phyloP scores from a whole-genome alignment of 2,329 filamentous ascomycete species.

The Juglanconis oblonga region DNA sequence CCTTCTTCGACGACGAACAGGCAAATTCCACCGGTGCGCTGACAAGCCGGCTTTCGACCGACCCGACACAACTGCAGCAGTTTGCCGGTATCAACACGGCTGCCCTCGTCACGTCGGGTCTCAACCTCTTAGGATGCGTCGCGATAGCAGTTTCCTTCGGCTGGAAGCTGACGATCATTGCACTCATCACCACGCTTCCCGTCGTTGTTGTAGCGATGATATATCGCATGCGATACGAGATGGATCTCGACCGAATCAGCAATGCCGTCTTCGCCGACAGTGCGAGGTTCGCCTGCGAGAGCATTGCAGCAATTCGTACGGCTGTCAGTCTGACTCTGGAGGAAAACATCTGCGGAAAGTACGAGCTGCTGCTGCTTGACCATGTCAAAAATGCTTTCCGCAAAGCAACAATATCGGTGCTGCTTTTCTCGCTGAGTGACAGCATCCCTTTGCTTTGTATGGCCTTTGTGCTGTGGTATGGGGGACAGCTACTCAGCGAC shows the following conservation, averaged over 20 bases:
- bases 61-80: constrained; percentile 54
- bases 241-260: constrained; percentile 56
- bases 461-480: constrained; percentile 56
- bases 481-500: constrained; percentile 27
- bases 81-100: constrained; percentile 50
- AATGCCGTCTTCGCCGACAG: constrained; percentile 57
- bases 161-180: constrained; percentile 71
- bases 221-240: constrained; percentile 48
- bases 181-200: constrained; percentile 32
- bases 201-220: constrained; percentile 33
- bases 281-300: constrained; percentile 61
- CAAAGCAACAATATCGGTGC: constrained; percentile 30
- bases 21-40: constrained; percentile 47
- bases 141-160: constrained; percentile 67
- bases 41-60: constrained; percentile 51
- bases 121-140: constrained; percentile 47
- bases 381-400: constrained; percentile 31
- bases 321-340: constrained; percentile 62
- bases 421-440: constrained; percentile 34
- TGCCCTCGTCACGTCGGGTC: constrained; percentile 58
- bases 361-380: constrained; percentile 31
- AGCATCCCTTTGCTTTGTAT: constrained; percentile 53
- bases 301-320: constrained; percentile 60
- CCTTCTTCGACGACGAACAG: constrained; percentile 56
- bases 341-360: constrained; percentile 46